phyloP scores from a whole-genome alignment of 2,329 filamentous ascomycete species.

The Metarhizium guizhouense region DNA sequence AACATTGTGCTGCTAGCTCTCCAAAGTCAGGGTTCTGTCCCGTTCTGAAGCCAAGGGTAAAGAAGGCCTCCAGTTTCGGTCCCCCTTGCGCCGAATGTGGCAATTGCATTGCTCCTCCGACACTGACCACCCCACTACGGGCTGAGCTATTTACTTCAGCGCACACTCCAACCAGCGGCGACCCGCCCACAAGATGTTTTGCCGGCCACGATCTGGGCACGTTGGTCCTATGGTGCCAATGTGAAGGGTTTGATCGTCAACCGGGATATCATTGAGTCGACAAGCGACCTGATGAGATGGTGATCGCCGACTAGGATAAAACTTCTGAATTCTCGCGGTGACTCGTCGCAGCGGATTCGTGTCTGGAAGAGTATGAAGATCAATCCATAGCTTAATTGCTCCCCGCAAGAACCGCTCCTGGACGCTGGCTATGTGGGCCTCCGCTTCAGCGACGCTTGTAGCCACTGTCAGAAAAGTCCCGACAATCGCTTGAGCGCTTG shows the following conservation, averaged over 20 bases:
- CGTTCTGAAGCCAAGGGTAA: conserved; percentile 9
- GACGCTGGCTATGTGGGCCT: conserved; percentile 11
- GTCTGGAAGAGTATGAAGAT: conserved; percentile 1
- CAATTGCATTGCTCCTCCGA: background rate
- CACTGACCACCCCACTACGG: too few relatives aligned
- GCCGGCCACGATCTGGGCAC: background rate
- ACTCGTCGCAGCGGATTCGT: conserved; percentile 3
- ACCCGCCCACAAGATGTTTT: too few relatives aligned
- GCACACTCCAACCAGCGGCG: background rate
- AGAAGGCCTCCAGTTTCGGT: conserved; percentile 9
- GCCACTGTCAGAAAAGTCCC: conserved; percentile 11
- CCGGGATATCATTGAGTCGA: background rate
- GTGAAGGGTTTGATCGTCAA: conserved; percentile 4
- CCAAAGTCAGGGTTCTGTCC: conserved; percentile 7
- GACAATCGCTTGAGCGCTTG: conserved; percentile 9
- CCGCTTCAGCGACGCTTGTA: conserved; percentile 12
- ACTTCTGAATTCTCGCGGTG: conserved; percentile 1
- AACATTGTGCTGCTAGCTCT: conserved; percentile 7
- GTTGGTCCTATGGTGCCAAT: conserved; percentile 1
- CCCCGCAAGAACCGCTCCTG: conserved; percentile 10
- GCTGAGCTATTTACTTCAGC: too few relatives aligned
- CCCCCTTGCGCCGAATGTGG: background rate
- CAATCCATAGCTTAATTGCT: conserved; percentile 5
- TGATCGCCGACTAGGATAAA: background rate
- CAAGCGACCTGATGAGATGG: conserved; percentile 4